Evolutionary conservation across 164 flowering plant species (phyloP).

Genomic region (Magnolia officinalis): DNA sequence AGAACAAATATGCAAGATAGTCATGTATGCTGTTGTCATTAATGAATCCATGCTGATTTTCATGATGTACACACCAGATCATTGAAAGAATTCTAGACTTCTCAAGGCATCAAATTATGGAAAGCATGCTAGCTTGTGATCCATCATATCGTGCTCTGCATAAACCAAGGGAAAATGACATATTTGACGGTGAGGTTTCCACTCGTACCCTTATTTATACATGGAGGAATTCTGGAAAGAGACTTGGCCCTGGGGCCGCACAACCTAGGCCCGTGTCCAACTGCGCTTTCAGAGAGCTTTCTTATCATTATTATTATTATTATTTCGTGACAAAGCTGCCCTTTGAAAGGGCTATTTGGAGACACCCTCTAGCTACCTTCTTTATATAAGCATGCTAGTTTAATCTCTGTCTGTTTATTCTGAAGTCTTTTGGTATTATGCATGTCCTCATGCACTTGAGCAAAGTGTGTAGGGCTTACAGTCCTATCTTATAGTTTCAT

Average conservation of each 20-base stretch:
- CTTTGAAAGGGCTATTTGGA: too few species aligned
- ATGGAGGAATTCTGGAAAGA: too few species aligned
- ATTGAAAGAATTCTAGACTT: conserved; percentile 96
- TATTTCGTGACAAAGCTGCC: too few species aligned
- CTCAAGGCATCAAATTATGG: conserved; percentile 81
- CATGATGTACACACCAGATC: conserved; percentile 34
- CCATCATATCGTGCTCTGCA: conserved; percentile 82
- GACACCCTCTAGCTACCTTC: neutral
- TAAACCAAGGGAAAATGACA: conserved; percentile 63
- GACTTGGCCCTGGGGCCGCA: neutral
- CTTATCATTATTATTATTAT: too few species aligned
- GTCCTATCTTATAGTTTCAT: too few species aligned
- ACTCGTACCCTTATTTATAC: neutral
- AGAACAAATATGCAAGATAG: neutral
- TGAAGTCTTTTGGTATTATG: neutral
- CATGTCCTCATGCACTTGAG: neutral
- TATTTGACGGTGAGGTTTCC: conserved; percentile 50
- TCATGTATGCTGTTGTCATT: neutral
- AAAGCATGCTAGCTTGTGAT: conserved; percentile 82
- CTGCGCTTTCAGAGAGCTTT: neutral
- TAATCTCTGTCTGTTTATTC: neutral
- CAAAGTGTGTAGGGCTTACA: neutral
- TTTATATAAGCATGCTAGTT: neutral
- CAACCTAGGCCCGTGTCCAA: neutral
- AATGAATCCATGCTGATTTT: neutral